Base-by-base conservation (phyloP, 768 basidiomycete species). In the Naganishia antarctica region DNA sequence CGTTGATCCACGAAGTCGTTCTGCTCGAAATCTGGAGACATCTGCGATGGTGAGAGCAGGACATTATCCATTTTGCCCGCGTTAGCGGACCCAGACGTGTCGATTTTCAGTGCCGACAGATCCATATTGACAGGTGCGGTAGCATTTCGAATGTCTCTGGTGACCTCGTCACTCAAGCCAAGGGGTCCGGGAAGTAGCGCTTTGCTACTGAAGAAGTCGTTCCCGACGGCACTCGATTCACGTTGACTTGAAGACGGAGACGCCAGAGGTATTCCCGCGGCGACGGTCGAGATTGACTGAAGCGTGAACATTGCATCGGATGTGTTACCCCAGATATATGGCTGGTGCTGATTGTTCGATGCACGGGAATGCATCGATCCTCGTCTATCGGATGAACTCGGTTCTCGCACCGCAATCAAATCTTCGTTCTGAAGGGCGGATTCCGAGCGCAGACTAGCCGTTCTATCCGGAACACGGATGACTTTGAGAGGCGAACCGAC, bases 231-330 rank as follows among this genome's bases (percentile, higher is more conserved):
- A 40, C 37, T 26, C 8, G 37, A n/a, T 31, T 12, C 15, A 16
- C 40, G 57, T 32, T 48, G 62, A 45, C 64, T 65, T 18, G 46
- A 47, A n/a, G 65, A 60, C 29, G 70, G 68, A 5, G 73, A 74
- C 1, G 63, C 64, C 29, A 74, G 49, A 0, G 74, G 74, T 29
- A 57, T 34, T 2, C 53, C 53, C 11, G 53, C 53, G 4, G 53
- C 53, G 26, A 57, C n/a, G 6, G 53, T 57, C 23, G 53, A 57
- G 53, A 57, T 34, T 21, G 53, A 57, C 37, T 57, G 53, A 26
- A 57, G 37, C 23, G 53, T 57, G 25, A 57, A 57, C 53, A 57
- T 40, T 6, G 53, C 53, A 8, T 57, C 53, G 23, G 53, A 57
- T 16, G 34, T 23, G 37, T 41, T 57, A 9, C 32, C 23, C 53